Percentiles rank a stretch among this genome's conserved stretches.
Conservation (phyloP, 345 rosid genomes). For the Microthlaspi erraticum region DNA sequence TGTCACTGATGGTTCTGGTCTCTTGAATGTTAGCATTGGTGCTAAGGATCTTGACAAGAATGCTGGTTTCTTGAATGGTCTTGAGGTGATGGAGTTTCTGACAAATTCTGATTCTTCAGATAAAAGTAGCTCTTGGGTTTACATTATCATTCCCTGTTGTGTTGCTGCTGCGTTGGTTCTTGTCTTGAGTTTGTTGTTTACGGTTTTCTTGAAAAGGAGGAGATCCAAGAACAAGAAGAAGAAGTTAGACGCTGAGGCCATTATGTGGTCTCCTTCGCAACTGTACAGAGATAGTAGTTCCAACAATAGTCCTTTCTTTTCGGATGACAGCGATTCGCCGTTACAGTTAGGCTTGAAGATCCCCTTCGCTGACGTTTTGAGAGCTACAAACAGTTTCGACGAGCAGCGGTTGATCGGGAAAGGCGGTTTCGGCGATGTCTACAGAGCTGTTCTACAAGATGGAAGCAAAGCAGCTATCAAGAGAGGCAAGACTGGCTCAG, state of each 20-base stretch:
- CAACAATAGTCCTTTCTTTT: slow-evolving; percentile 24
- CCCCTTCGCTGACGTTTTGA: slow-evolving; percentile 22
- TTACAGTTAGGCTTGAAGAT: slow-evolving; percentile 35
- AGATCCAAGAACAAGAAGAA: slow-evolving; percentile 42
- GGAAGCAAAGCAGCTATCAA: slow-evolving; percentile 38
- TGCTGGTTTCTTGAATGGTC: slow-evolving; percentile 63
- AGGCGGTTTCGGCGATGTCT: slow-evolving; percentile 41
- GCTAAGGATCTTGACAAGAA: slow-evolving; percentile 23
- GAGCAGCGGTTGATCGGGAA: slow-evolving; percentile 27
- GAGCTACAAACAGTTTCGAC: slow-evolving; percentile 39
- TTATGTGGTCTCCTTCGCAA: slow-evolving; percentile 51
- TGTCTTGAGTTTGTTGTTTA: slow-evolving; percentile 39
- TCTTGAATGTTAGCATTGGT: slow-evolving; percentile 54
- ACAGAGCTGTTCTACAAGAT: slow-evolving; percentile 33
- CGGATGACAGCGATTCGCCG: slow-evolving; percentile 5
- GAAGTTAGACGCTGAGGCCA: slow-evolving; percentile 52
- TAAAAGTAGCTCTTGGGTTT: slow-evolving; percentile 44
- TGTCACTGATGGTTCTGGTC: slow-evolving; percentile 57
- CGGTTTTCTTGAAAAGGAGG: slow-evolving; percentile 30
- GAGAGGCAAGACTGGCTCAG: slow-evolving; percentile 32
- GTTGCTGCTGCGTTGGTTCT: slow-evolving; percentile 45
- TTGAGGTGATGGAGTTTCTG: slow-evolving; percentile 71
- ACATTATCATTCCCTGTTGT: slow-evolving; percentile 44
- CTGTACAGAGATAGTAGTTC: slow-evolving; percentile 48
- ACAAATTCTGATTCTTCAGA: slow-evolving; percentile 26